Conservation (phyloP, 176 grass and related monocot species). For the Luzula sylvatica region DNA sequence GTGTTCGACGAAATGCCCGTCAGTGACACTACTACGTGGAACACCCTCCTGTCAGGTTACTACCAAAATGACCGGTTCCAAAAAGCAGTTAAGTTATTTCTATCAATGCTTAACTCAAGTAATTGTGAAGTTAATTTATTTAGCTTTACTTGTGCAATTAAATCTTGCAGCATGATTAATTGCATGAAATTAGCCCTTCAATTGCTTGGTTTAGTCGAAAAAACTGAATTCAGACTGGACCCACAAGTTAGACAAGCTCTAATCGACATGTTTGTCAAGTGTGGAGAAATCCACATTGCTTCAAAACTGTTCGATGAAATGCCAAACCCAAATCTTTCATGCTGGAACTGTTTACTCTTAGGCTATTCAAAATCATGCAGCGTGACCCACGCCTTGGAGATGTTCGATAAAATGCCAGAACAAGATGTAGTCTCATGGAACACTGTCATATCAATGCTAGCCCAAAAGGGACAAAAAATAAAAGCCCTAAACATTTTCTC, state of each 20-base stretch:
- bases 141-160: constrained; percentile 49
- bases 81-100: constrained; percentile 31
- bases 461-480: constrained; percentile 33
- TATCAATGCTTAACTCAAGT: constrained; percentile 29
- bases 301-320: constrained; percentile 39
- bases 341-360: constrained; percentile 61
- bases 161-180: constrained; percentile 54
- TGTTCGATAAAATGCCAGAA: constrained; percentile 70
- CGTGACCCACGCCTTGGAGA: constrained; percentile 35
- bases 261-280: constrained; percentile 85
- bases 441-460: constrained; percentile 60
- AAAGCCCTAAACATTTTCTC: constrained; percentile 50
- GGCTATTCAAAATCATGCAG: constrained; percentile 47
- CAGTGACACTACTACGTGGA: constrained; percentile 68
- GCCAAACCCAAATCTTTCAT: constrained; percentile 49
- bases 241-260: constrained; percentile 36
- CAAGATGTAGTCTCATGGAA: constrained; percentile 86
- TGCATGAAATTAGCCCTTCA: constrained; percentile 38
- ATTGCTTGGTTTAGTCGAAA: constrained; percentile 56
- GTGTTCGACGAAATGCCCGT: constrained; percentile 78
- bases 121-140: constrained; percentile 50
- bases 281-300: constrained; percentile 41
- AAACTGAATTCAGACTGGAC: constrained; percentile 48
- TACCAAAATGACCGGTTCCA: constrained; percentile 30
- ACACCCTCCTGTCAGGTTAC: constrained; percentile 75